Evolutionary conservation across 345 rosid genomes (phyloP), one percentile per base, ranked within the genome.

Genomic region (Draba incana): DNA sequence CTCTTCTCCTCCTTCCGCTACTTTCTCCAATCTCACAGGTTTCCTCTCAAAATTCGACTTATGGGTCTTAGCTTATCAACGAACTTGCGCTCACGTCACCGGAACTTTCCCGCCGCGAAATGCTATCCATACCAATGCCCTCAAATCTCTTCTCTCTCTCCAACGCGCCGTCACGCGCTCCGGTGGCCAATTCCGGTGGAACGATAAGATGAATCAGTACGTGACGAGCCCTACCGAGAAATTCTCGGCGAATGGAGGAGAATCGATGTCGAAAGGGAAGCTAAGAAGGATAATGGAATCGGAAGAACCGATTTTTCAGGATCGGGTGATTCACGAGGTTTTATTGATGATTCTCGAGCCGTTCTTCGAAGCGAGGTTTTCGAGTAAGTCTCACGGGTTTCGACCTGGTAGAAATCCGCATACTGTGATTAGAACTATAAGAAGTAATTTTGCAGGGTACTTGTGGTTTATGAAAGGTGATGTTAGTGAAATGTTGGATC

Each of bases 401-500:
- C 77, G 99, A 23, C 99, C 98, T 0, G 99, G 96, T 33, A 85
- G 99, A 75, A 91, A 82, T 71, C 86, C 98, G 0, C 99, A 94
- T 66, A 89, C 92, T 8, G 97, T 82, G 47, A 91, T 94, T 64
- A 84, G 99, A 70, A 87, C 97, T 28, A 81, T 94, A 6, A 79
- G 98, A 71, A 87, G 96, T 69, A 86, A 84, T 63, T 94, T 89
- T 46, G 88, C 99, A 12, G 99, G 99, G 25, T 94, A 94, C 75
- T 66, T 91, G 72, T 94, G 98, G 99, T 94, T 89, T 52, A 58
- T 94, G 76, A 87, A 71, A 55, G 98, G 97, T 50, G 96, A 94
- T 75, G 33, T 89, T 56, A 81, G 88, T 72, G 93, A 84, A 47
- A 50, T 91, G 52, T 77, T 91, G 39, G 78, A 75, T 54, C 71